Evolutionary conservation across 2,329 filamentous ascomycete genomes (phyloP), one percentile per base, ranked within the genome.

Genomic region (Exutisphaerella laricina): DNA sequence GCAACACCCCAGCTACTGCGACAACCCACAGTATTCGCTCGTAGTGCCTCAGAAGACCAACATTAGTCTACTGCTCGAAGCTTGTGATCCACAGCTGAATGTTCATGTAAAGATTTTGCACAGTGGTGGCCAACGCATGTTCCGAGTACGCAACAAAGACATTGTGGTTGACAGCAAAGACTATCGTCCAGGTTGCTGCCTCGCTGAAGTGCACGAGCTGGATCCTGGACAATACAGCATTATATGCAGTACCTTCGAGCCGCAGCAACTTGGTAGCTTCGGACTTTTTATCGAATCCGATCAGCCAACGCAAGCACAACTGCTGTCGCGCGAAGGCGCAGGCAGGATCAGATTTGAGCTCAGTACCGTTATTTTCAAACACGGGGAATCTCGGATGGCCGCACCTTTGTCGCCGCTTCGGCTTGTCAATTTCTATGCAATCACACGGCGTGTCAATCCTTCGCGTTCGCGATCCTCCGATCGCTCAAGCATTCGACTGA

Each of bases 231-330:
- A 73, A 0, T 98, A 97, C 64, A 96, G 87, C 0, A 74, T 95
- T 43, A 84, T 96, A 5, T 90, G 85, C 61, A 95, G 88, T 2
- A 94, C 90, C 0, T 97, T 94, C 62, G 88, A 94, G 50, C 75
- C 83, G 0, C 84, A 83, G 6, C 86, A 94, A 58, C 70, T 79
- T 1, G 85, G 84, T 3, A 73, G 74, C 36, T 97, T 94, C 58
- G 78, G 74, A 1, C 71, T 98, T 6, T 78, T 80, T 43, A 73
- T 96, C n/a, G 80, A 82, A 34, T 82, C 84, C 23, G 78, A 75
- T 41, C 61, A 68, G 2, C 70, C 74, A 0, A 74, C 81, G 26
- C 57, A 64, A 1, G 61, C 94, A 4, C 69, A 68, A 5, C 74
- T 77, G 12, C 73, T 96, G 3, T 76, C 81, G 0, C 70, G 80